Percentiles rank a stretch among this genome's conserved stretches.
Conservation (phyloP, 176 grass and related monocot genomes). For the Aegilops umbellulata region DNA sequence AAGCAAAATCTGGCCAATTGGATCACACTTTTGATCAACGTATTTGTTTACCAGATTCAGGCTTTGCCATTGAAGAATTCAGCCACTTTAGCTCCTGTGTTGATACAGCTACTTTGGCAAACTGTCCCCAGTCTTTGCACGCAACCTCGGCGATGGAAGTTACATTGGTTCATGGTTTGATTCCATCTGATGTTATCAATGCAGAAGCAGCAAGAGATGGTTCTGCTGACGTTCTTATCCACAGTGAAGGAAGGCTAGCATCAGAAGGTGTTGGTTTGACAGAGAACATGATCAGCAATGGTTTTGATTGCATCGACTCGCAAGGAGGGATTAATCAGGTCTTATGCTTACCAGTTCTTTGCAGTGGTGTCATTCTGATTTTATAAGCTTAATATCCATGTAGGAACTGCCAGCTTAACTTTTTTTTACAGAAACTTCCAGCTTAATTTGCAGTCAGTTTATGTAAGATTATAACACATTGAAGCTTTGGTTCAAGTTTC, state of each 20-base stretch:
- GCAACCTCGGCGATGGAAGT: conserved; percentile 31
- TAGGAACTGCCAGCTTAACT: not conserved
- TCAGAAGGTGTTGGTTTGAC: conserved; percentile 23
- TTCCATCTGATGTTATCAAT: conserved; percentile 33
- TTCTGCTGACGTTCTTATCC: conserved; percentile 15
- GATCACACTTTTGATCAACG: conserved; percentile 60
- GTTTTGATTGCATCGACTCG: conserved; percentile 26
- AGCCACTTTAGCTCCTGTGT: conserved; percentile 32
- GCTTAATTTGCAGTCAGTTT: not conserved
- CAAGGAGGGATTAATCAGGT: conserved; percentile 11
- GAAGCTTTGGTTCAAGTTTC: conserved; percentile 17
- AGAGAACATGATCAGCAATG: conserved; percentile 15
- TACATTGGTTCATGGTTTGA: conserved; percentile 25
- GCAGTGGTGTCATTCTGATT: not conserved
- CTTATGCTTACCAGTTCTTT: not conserved
- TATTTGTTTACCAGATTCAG: conserved; percentile 60
- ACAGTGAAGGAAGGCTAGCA: conserved; percentile 2
- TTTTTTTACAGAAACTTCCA: not conserved
- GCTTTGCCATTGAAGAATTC: conserved; percentile 69
- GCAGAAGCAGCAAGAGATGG: conserved; percentile 18
- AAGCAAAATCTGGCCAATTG: conserved; percentile 62
- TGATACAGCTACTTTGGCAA: conserved; percentile 19
- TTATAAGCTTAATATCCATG: not conserved
- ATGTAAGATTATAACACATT: not conserved
- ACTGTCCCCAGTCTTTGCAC: conserved; percentile 25